Evolutionary conservation across 208 protist species (phyloP).

Genomic region (Leishmania turanica): DNA sequence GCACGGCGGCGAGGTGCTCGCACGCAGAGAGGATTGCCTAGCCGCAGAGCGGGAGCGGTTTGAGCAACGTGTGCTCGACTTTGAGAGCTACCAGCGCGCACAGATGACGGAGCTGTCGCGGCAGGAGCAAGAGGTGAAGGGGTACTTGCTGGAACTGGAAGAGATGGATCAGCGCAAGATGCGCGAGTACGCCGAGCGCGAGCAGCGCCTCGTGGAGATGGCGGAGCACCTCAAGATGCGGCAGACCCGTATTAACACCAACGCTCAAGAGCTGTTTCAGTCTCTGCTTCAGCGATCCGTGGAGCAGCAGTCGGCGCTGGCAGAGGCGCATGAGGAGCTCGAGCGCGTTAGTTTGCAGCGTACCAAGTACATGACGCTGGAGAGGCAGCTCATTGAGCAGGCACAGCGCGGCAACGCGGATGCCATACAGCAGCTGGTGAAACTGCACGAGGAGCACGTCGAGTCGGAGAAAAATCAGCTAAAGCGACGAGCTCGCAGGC

Average conservation of each 20-base stretch:
- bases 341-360: constrained; percentile 39
- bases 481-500: constrained; percentile 26
- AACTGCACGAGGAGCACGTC: constrained; percentile 29
- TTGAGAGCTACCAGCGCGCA: constrained; percentile 36
- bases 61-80: constrained; percentile 40
- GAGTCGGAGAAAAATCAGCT: constrained; percentile 38
- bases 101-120: constrained; percentile 28
- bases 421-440: constrained; percentile 22
- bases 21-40: constrained; percentile 36
- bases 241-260: constrained; percentile 17
- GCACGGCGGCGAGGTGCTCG: constrained; percentile 27
- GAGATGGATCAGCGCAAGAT: constrained; percentile 50
- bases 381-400: constrained; percentile 13
- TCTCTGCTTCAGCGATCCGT: constrained; percentile 37
- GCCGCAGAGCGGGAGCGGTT: constrained; percentile 40
- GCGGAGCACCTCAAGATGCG: constrained; percentile 33
- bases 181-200: constrained; percentile 36
- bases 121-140: constrained; percentile 53
- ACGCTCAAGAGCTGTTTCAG: constrained; percentile 31
- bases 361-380: constrained; percentile 31
- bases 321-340: constrained; percentile 33
- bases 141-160: constrained; percentile 58
- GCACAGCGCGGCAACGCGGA: constrained; percentile 15
- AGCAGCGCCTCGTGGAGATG: constrained; percentile 44
- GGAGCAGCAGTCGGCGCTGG: constrained; percentile 40